These are phyloP conservation scores for Litchi chinensis DNA, from an alignment of 345 rosid species.

Conservation along the genomic window DNA sequence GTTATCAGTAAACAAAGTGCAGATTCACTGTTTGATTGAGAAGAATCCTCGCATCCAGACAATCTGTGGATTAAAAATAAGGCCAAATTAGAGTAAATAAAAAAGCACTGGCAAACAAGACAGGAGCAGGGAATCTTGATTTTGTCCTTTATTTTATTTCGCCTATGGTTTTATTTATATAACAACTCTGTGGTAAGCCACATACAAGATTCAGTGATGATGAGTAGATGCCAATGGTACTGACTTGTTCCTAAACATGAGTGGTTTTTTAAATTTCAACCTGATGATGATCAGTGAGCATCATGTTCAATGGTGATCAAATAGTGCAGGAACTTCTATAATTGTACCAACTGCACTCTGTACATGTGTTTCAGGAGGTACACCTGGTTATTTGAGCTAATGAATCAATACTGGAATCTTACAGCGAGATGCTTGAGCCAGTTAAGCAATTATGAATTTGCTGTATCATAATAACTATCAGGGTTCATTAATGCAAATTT, in stretches of 20 bases:
- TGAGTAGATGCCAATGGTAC: conserved; percentile 16
- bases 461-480: background rate
- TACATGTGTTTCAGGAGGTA: background rate
- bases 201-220: conserved; percentile 22
- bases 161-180: conserved; percentile 2
- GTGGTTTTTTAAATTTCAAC: background rate
- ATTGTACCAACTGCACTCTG: background rate
- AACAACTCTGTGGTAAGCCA: conserved; percentile 7
- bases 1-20: background rate
- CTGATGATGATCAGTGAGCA: background rate
- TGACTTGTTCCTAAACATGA: conserved; percentile 11
- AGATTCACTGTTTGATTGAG: conserved; percentile 16
- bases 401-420: conserved; percentile 1
- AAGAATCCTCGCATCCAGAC: conserved; percentile 29
- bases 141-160: conserved; percentile 18
- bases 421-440: background rate
- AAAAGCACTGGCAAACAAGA: conserved; percentile 9
- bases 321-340: background rate
- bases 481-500: background rate
- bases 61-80: conserved; percentile 17
- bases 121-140: conserved; percentile 34
- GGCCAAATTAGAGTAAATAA: conserved; percentile 19
- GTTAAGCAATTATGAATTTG: background rate
- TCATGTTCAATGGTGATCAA: background rate
- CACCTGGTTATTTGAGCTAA: background rate